These are phyloP conservation scores for Pseudocercospora musae DNA, from an alignment of 2,329 filamentous ascomycete species.

Conservation along the genomic window DNA sequence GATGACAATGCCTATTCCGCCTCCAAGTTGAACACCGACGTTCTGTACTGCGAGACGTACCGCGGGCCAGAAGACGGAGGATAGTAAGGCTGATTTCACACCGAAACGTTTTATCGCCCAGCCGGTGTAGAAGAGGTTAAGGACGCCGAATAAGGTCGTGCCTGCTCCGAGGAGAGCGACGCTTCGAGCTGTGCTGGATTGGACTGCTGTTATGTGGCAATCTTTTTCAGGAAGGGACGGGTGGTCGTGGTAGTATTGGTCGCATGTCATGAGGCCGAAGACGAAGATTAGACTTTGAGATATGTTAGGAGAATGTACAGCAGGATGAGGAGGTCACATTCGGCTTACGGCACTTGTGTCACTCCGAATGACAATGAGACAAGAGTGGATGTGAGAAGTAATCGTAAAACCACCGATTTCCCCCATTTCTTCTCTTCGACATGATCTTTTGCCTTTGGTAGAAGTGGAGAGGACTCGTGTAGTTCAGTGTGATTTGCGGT, in stretches of 20 bases:
- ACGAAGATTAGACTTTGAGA: slow-evolving; percentile 53
- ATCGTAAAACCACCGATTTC: slow-evolving; percentile 40
- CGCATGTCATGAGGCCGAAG: slow-evolving; percentile 69
- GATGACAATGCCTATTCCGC: slow-evolving; percentile 61
- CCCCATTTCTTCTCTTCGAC: slow-evolving; percentile 19
- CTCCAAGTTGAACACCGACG: slow-evolving; percentile 60
- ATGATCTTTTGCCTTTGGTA: background rate
- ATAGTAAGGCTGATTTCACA: slow-evolving; percentile 59
- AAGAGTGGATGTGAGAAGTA: slow-evolving; percentile 59
- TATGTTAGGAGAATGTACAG: background rate
- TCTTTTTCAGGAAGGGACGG: slow-evolving; percentile 46
- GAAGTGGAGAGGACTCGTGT: background rate
- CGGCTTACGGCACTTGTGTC: slow-evolving; percentile 46
- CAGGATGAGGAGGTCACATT: background rate
- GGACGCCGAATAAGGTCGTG: slow-evolving; percentile 64
- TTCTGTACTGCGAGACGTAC: slow-evolving; percentile 63
- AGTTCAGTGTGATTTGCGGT: background rate
- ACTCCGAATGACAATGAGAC: slow-evolving; percentile 53
- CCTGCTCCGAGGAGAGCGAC: slow-evolving; percentile 64
- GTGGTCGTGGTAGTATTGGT: slow-evolving; percentile 63
- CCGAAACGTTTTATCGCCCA: slow-evolving; percentile 66
- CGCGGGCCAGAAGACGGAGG: slow-evolving; percentile 63
- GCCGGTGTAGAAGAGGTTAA: slow-evolving; percentile 66
- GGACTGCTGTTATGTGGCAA: slow-evolving; percentile 61
- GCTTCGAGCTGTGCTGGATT: slow-evolving; percentile 61